These are phyloP conservation scores for Macrocybe gigantea DNA, from an alignment of 768 basidiomycete species.

Conservation along the genomic window DNA sequence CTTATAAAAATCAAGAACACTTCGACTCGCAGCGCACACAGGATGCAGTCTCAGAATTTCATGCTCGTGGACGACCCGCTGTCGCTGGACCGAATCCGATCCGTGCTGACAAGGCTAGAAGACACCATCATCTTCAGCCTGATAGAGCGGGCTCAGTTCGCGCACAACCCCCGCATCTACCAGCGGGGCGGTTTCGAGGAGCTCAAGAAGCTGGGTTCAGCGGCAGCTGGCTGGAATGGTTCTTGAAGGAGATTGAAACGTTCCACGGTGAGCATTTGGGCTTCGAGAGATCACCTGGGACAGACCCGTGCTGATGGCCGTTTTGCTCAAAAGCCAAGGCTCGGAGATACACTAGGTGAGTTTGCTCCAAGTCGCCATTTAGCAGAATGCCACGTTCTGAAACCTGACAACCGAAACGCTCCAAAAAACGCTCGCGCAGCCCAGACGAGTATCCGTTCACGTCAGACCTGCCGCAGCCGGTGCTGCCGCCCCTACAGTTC, in stretches of 20 bases:
- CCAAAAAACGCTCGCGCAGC: slow-evolving; percentile 33
- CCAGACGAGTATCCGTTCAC: slow-evolving; percentile 99
- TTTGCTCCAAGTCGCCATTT: background rate
- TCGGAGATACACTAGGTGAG: slow-evolving; percentile 86
- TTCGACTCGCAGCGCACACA: slow-evolving; percentile 3
- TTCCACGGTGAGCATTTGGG: slow-evolving; percentile 73
- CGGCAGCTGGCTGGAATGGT: slow-evolving; percentile 97
- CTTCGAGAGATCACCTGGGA: background rate
- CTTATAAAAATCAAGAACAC: background rate
- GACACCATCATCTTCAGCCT: slow-evolving; percentile 98
- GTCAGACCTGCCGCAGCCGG: slow-evolving; percentile 68
- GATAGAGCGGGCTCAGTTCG: slow-evolving; percentile 97
- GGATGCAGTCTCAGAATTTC: slow-evolving; percentile 64
- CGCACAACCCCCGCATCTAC: slow-evolving; percentile 89
- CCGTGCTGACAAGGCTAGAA: slow-evolving; percentile 83
- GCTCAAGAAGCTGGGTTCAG: slow-evolving; percentile 63
- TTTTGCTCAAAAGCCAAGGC: slow-evolving; percentile 67
- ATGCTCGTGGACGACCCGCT: slow-evolving; percentile 76
- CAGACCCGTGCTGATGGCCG: slow-evolving; percentile 5
- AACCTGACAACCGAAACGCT: too few relatives aligned
- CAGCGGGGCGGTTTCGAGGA: slow-evolving; percentile 73
- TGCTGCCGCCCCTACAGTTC: slow-evolving; percentile 68
- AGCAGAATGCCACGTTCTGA: background rate
- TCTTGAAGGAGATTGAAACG: slow-evolving; percentile 88
- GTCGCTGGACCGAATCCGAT: slow-evolving; percentile 82